Base-by-base conservation (phyloP, 2,329 filamentous ascomycete genomes). In the Paracorniculantispora psalliotae region DNA sequence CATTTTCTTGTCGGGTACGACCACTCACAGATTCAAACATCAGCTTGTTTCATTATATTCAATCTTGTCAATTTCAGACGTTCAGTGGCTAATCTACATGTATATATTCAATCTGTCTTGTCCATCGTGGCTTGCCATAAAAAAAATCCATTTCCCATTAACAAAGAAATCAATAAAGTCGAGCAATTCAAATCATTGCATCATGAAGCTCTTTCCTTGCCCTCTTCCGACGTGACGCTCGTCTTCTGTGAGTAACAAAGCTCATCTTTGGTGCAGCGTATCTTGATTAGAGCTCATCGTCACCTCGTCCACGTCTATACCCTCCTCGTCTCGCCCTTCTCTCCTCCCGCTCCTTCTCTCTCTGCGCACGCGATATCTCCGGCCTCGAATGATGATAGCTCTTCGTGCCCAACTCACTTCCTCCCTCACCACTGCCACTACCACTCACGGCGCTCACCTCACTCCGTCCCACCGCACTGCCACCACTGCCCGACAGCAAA, bases 331-430 rank as follows among this genome's bases (percentile, higher is more conserved):
- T 61, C n/a, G 70, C 69, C 62, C 70, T 67, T 55, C 71, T 66
- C 65, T 73, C 73, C 63, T 72, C 71, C 47, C 72, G 64, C 30
- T 70, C 66, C 61, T 63, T 59, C 55, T 66, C 62, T 25, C 71
- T 12, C 63, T 71, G 63, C 61, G 70, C 61, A 66, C 72, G 71
- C 65, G 61, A 74, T 63, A 82, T 67, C 63, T 82, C 81, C 2
- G 82, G 82, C 68, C 83, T 81, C 39, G 78, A 71, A 64, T 84
- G 81, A 63, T 75, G 75, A 66, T 85, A 84, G 39, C 80, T 77
- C 76, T 84, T 84, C 64, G 81, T 84, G 30, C 82, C 82, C 9
- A 79, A 64, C 2, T 84, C 81, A 67, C 77, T 79, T 52, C 62
- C 51, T 62, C 67, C 9, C 28, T 37, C 19, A 15, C n/a, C 54